Conservation (phyloP, 352 stramenopile genomes). For the Phytopythium litorale region DNA sequence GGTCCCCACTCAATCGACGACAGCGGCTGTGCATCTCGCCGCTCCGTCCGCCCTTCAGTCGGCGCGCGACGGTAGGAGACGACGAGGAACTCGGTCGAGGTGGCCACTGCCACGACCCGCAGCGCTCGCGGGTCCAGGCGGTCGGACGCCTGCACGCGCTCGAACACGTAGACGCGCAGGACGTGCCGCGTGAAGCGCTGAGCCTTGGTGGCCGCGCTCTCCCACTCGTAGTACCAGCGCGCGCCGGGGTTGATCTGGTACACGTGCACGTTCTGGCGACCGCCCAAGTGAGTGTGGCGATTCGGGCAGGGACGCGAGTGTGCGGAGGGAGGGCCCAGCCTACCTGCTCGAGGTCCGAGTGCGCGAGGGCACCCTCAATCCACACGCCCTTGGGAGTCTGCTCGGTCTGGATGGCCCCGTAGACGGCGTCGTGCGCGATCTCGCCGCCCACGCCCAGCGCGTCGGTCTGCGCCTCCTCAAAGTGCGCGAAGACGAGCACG, state of each 20-base stretch:
- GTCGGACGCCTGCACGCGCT: conserved; percentile 16
- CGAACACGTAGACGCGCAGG: conserved; percentile 51
- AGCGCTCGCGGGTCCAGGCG: conserved; percentile 10
- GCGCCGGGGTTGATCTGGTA: conserved; percentile 55
- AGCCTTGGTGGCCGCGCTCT: conserved; percentile 55
- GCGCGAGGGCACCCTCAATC: conserved; percentile 38
- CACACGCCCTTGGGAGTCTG: conserved; percentile 61
- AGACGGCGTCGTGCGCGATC: conserved; percentile 23
- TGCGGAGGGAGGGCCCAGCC: neutral
- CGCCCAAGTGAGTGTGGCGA: neutral
- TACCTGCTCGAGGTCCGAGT: conserved; percentile 14
- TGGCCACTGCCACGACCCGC: conserved; percentile 34
- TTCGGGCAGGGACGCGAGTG: neutral
- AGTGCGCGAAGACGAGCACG: conserved; percentile 46
- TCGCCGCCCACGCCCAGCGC: conserved; percentile 24
- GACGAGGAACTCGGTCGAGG: conserved; percentile 57
- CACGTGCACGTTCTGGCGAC: conserved; percentile 13
- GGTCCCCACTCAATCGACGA: conserved; percentile 9
- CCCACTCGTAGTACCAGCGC: conserved; percentile 74
- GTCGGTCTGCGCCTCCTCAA: conserved; percentile 39
- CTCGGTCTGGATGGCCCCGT: conserved; percentile 44
- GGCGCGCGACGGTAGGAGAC: conserved; percentile 60
- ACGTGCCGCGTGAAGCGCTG: conserved; percentile 63
- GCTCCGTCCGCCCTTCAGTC: conserved; percentile 35
- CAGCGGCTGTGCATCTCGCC: conserved; percentile 23